These are phyloP conservation scores for Dendrocalamus sinicus DNA, from an alignment of 176 grass and related monocot species.

Conservation along the genomic window DNA sequence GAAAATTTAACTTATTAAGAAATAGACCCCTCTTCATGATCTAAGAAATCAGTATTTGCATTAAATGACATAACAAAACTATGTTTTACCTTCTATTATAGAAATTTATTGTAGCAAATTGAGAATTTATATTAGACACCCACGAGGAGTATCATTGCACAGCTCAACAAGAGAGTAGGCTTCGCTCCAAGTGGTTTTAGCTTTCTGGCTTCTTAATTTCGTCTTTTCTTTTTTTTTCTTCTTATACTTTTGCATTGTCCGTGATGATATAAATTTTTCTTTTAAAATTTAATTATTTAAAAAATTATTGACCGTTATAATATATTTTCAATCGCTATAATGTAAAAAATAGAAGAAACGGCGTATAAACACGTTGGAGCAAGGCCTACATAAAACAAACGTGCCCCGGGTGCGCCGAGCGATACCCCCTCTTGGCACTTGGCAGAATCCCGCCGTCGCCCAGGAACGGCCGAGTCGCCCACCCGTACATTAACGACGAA, in stretches of 20 bases:
- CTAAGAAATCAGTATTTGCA: background rate
- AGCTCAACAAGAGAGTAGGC: too few relatives aligned
- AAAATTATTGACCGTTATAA: rapidly evolving
- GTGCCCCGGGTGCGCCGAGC: background rate
- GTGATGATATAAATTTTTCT: too few relatives aligned
- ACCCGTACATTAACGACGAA: slow-evolving; percentile 5
- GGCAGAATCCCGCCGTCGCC: background rate
- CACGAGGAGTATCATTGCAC: background rate
- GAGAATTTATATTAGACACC: background rate
- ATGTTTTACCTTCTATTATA: background rate
- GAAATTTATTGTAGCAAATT: background rate
- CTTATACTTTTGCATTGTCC: too few relatives aligned
- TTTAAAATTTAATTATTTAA: too few relatives aligned
- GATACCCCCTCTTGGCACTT: too few relatives aligned
- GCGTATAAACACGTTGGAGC: too few relatives aligned
- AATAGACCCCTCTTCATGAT: background rate
- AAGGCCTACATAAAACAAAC: background rate
- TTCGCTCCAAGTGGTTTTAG: too few relatives aligned
- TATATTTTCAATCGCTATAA: too few relatives aligned
- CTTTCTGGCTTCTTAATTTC: too few relatives aligned
- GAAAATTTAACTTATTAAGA: too few relatives aligned
- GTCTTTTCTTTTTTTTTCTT: too few relatives aligned
- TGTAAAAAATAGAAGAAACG: background rate
- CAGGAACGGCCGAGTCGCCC: background rate
- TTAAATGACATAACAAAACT: background rate